Evolutionary conservation across 805 yeast genomes (phyloP).

Genomic region (Candida stauntonica): DNA sequence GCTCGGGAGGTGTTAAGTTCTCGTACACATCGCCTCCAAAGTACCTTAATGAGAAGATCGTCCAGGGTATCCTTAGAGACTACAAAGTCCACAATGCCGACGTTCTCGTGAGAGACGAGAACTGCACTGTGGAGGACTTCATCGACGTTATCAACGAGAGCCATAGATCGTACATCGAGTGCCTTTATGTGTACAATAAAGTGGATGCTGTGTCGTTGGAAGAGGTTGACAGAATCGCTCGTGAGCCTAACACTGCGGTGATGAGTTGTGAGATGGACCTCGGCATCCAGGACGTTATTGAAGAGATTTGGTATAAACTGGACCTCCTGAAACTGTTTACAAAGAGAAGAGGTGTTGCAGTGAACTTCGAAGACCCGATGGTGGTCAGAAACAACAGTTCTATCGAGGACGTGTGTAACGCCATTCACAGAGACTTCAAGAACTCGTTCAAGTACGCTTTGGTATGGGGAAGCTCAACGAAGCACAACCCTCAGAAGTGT

Average conservation of each 20-base stretch:
- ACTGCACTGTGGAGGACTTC: constrained; percentile 86
- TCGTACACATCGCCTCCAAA: constrained; percentile 80
- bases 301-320: constrained; percentile 89
- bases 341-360: constrained; percentile 77
- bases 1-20: constrained; percentile 88
- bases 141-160: constrained; percentile 87
- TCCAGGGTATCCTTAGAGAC: constrained; percentile 73
- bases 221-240: constrained; percentile 88
- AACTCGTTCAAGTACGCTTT: constrained; percentile 89
- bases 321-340: constrained; percentile 79
- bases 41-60: constrained; percentile 74
- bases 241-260: constrained; percentile 89
- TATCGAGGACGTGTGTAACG: constrained; percentile 83
- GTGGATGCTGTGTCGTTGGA: constrained; percentile 93
- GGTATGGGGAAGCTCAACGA: constrained; percentile 95
- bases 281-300: constrained; percentile 83
- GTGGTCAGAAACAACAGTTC: constrained; percentile 80
- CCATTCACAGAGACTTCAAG: constrained; percentile 89
- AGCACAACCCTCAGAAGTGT: constrained; percentile 95
- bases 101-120: constrained; percentile 82
- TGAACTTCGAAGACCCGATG: constrained; percentile 84
- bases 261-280: constrained; percentile 88
- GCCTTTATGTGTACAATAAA: constrained; percentile 92
- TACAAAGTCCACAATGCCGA: constrained; percentile 92
- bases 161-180: constrained; percentile 84